Conservation (phyloP, 2,329 filamentous ascomycete species). For the Fusarium burgessii region DNA sequence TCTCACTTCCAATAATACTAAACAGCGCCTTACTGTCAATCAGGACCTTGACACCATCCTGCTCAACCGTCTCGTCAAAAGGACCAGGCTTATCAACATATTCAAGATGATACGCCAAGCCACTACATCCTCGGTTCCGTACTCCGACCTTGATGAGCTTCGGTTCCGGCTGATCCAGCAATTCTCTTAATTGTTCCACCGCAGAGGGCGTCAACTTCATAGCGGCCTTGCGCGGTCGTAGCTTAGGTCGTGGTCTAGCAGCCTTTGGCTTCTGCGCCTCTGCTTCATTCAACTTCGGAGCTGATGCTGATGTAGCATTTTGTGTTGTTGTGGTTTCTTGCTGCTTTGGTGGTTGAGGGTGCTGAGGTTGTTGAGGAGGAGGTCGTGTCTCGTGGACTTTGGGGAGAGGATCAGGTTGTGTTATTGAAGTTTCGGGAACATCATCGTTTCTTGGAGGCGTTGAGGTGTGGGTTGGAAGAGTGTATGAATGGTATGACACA, state of each 20-base stretch:
- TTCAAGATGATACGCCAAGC: constrained; percentile 91
- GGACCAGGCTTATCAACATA: constrained; percentile 91
- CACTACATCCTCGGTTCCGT: constrained; percentile 93
- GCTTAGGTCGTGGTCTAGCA: constrained; percentile 52
- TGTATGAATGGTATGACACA: constrained; percentile 64
- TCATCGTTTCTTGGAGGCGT: constrained; percentile 57
- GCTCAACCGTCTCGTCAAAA: constrained; percentile 93
- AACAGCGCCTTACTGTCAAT: constrained; percentile 98
- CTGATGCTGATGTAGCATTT: constrained; percentile 42
- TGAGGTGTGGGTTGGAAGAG: constrained; percentile 58
- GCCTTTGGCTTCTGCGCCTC: constrained; percentile 76
- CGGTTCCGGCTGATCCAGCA: constrained; percentile 87
- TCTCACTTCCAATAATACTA: constrained; percentile 98
- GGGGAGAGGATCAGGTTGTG: constrained; percentile 59
- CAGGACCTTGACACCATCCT: constrained; percentile 94
- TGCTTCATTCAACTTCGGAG: constrained; percentile 62
- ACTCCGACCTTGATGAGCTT: constrained; percentile 96
- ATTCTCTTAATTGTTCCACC: constrained; percentile 78
- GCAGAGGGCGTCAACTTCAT: constrained; percentile 87
- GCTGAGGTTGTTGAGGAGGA: constrained; percentile 47
- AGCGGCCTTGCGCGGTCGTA: constrained; percentile 83
- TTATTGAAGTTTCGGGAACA: constrained; percentile 61
- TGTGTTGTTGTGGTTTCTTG: constrained; percentile 28
- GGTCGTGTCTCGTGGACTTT: constrained; percentile 66
- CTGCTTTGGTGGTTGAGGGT: constrained; percentile 36